Base-by-base conservation (phyloP, 768 basidiomycete species). In the Russula brevipes region DNA sequence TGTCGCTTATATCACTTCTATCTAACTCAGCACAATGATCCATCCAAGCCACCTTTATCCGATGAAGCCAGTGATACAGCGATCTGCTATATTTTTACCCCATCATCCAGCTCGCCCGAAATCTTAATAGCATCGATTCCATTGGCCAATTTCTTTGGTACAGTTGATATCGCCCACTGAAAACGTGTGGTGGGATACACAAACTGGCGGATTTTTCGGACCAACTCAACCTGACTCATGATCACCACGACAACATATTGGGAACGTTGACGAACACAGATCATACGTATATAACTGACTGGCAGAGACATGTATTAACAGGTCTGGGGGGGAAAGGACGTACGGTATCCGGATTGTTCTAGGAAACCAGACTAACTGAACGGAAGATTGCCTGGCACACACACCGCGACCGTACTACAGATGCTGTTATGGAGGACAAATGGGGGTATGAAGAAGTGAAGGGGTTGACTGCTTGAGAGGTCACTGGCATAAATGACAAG, bases 401-500 rank as follows among this genome's bases (percentile, higher is more conserved):
- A 56, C 42, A 59, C 60, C 58, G 35, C 63, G 47, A 56, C 58
- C 54, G 63, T 64, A 72, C 72, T 16, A 70, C 69, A 36, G 61
- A 71, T 61, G 65, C 68, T 17, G 65, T 63, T 60, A 80, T 74
- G 67, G 73, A 78, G 35, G 67, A 76, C 57, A 49, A 72, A 19
- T 79, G 78, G 76, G 78, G 36, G 61, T 74, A 60, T 75, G 74
- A 65, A 73, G 60, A 74, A 19, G 73, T 78, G 41, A 36, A 54
- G 14, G 53, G 61, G 14, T 19, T 38, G 57, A 55, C 8, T n/a
- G 61, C 33, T 59, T 49, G 47, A 58, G 6, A 38, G 16, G 39
- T 58, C 62, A 66, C 52, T 53, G 41, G 24, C 41, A 35, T 31
- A 60, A 36, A 54, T 38, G 30, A 66, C 30, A 19, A n/a, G 47